These are phyloP conservation scores for Puya raimondii DNA, from an alignment of 176 grass and related monocot genomes.

Conservation along the genomic window DNA sequence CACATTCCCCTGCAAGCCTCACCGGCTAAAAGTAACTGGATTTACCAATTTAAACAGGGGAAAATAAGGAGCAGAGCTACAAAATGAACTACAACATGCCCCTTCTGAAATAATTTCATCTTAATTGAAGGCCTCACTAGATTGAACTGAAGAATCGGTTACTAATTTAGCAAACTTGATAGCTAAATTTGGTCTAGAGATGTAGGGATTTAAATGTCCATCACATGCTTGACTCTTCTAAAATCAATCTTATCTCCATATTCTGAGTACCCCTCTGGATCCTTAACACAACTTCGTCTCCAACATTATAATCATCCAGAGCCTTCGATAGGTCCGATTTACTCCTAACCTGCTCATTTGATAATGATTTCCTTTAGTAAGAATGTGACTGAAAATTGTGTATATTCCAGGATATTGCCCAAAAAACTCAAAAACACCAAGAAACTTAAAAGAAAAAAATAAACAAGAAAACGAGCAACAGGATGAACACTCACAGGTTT, in stretches of 20 bases:
- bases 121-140: no score
- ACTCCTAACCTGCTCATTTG: slow-evolving; percentile 42
- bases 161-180: not conserved
- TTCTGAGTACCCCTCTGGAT: slow-evolving; percentile 46
- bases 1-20: no score
- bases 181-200: not conserved
- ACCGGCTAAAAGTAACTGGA: no score
- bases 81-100: no score
- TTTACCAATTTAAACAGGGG: no score
- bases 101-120: no score
- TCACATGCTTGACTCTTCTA: slow-evolving; percentile 60
- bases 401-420: no score
- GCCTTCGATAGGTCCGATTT: slow-evolving; percentile 72
- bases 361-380: not conserved
- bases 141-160: slow-evolving; percentile 11
- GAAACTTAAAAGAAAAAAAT: not conserved
- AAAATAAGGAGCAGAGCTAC: no score
- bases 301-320: slow-evolving; percentile 73
- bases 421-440: not conserved
- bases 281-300: slow-evolving; percentile 51
- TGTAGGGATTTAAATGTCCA: not conserved
- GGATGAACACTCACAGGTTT: slow-evolving; percentile 57
- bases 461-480: not conserved
- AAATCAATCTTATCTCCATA: slow-evolving; percentile 35
- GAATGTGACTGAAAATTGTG: not conserved